phyloP scores from a whole-genome alignment of 2,329 filamentous ascomycete genomes.

The Cryphonectria parasitica region DNA sequence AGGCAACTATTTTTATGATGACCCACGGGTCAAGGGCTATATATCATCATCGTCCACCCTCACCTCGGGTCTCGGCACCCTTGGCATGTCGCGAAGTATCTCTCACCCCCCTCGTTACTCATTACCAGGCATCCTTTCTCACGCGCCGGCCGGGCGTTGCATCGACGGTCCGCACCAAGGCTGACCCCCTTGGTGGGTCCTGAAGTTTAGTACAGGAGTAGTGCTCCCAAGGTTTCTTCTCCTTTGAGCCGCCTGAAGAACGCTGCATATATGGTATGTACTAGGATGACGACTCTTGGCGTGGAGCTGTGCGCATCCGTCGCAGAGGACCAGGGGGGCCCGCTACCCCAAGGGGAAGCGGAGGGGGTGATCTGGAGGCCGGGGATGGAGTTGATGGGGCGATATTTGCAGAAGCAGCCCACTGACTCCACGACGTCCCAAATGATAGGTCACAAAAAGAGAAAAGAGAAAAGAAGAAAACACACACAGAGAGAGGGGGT shows the following conservation, averaged over 20 bases:
- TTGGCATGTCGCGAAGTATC: neutral
- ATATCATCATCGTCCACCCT: neutral
- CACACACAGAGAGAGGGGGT: too few species aligned
- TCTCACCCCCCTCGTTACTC: neutral
- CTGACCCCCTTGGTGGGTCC: neutral
- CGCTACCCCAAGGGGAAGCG: constrained; percentile 20
- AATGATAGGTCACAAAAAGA: neutral
- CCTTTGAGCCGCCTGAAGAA: neutral
- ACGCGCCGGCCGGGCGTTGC: neutral
- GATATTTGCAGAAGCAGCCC: constrained; percentile 17
- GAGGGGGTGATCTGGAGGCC: constrained; percentile 11
- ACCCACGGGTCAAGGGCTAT: neutral
- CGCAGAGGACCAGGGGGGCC: neutral
- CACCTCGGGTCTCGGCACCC: neutral
- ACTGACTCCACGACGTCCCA: neutral
- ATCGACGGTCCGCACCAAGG: neutral
- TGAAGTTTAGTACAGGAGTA: neutral
- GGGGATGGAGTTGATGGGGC: constrained; percentile 4
- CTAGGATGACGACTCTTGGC: constrained; percentile 1
- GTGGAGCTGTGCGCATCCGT: neutral
- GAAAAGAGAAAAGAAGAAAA: too few species aligned
- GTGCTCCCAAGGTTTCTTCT: neutral
- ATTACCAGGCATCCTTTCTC: neutral
- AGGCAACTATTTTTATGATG: neutral
- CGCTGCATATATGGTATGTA: too few species aligned